Evolutionary conservation across 768 basidiomycete species (phyloP), one percentile per base, ranked within the genome.

Genomic region (Tylopilus felleus): DNA sequence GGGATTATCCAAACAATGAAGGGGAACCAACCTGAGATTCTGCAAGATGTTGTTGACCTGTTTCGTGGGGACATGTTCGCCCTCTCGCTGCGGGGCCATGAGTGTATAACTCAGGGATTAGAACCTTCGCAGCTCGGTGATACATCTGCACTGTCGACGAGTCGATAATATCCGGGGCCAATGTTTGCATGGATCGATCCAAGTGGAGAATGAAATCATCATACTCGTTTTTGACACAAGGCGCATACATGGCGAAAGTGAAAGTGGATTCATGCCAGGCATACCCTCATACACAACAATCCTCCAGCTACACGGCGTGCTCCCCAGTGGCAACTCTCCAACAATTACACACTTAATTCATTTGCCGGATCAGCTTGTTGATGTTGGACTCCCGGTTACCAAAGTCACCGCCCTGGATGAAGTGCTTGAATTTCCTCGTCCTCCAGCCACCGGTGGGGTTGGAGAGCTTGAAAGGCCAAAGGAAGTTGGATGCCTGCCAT

Each of bases 381-480:
- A 99, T 98, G 82, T 91, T 90, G 65, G 77, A 77, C 77, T 98
- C 96, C 73, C 97, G 87, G 81, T 98, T 86, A 75, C 97, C 97
- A 72, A 93, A 90, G 80, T 97, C 94, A 76, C 95, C 95, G 66
- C 94, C 94, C 81, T 94, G 83, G 57, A 97, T 84, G 71, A 80
- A 97, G 78, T 93, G 91, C 79, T 90, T 96, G 85, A 98, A 98
- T 78, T 98, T 98, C 72, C 93, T 84, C 71, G 83, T 86, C 77
- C 93, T 88, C 96, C 94, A 99, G 63, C 97, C 97, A 61, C 97
- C 96, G 60, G 83, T 98, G 52, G 97, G 96, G 85, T 98, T 98
- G 67, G 94, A 98, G 59, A 99, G 90, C 74, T 99, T 99, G 84
- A 99, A 98, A 23, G 97, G 97, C 95, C 95, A 98, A 50, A 98